phyloP scores from a whole-genome alignment of 768 basidiomycete species.

The Russula vinacea region DNA sequence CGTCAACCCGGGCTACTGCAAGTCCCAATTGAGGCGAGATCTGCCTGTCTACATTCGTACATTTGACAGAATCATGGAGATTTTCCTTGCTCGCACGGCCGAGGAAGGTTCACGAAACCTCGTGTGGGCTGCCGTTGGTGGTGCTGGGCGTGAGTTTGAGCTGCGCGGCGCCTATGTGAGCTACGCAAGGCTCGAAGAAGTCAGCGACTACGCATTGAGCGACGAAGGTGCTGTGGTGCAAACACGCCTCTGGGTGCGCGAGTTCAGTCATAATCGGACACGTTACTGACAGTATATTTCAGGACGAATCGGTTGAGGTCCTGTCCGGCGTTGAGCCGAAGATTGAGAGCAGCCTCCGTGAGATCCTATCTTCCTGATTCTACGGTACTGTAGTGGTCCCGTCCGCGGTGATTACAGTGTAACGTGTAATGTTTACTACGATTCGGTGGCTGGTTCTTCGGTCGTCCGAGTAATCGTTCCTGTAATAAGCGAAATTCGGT shows the following conservation, averaged over 20 bases:
- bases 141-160: slow-evolving; percentile 15
- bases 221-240: slow-evolving; percentile 16
- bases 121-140: slow-evolving; percentile 25
- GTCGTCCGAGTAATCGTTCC: no score
- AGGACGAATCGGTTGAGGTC: slow-evolving; percentile 25
- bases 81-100: slow-evolving; percentile 11
- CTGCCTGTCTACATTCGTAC: not conserved
- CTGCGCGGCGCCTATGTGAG: slow-evolving; percentile 15
- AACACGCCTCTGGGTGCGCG: slow-evolving; percentile 21
- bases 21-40: slow-evolving; percentile 15
- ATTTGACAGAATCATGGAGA: not conserved
- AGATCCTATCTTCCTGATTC: slow-evolving; percentile 4
- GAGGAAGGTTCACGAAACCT: slow-evolving; percentile 24
- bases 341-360: slow-evolving; percentile 8
- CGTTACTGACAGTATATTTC: not conserved
- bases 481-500: no score
- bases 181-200: slow-evolving; percentile 12
- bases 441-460: not conserved
- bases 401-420: not conserved
- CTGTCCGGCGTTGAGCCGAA: slow-evolving; percentile 14
- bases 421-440: not conserved
- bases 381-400: not conserved
- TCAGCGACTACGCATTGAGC: slow-evolving; percentile 24
- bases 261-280: not conserved
- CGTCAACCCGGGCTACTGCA: slow-evolving; percentile 27